phyloP scores from a whole-genome alignment of 2,329 filamentous ascomycete genomes.

The Podosphaera xanthii region DNA sequence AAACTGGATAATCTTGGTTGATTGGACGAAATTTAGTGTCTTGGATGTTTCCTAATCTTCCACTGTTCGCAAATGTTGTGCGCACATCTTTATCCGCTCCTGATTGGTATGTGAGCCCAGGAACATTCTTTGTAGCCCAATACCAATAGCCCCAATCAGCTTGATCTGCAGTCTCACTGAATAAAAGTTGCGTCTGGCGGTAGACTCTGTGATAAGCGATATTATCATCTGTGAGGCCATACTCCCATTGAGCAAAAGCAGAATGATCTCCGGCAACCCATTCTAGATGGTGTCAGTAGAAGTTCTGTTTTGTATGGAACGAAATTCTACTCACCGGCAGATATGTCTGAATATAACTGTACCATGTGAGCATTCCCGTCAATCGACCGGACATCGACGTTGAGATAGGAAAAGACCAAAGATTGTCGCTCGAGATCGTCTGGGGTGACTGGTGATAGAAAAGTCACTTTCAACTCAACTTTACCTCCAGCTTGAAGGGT shows the following conservation, averaged over 20 bases:
- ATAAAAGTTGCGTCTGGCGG: constrained; percentile 34
- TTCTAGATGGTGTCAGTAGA: constrained; percentile 25
- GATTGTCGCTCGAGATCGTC: constrained; percentile 44
- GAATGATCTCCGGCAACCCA: constrained; percentile 42
- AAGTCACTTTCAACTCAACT: constrained; percentile 43
- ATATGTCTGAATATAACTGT: constrained; percentile 50
- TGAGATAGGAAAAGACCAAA: constrained; percentile 45
- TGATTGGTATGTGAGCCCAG: constrained; percentile 41
- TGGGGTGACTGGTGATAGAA: constrained; percentile 47
- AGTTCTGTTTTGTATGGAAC: too few species aligned
- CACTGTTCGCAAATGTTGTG: constrained; percentile 37
- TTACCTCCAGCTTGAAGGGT: constrained; percentile 37
- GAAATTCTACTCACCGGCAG: constrained; percentile 29
- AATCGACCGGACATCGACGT: constrained; percentile 35
- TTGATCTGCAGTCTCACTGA: constrained; percentile 46
- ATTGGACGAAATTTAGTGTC: constrained; percentile 45
- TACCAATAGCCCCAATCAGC: constrained; percentile 66
- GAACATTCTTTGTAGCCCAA: constrained; percentile 40
- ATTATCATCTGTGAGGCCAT: constrained; percentile 22
- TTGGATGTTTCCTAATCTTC: constrained; percentile 36
- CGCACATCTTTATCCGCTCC: constrained; percentile 45
- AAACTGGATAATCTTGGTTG: constrained; percentile 53
- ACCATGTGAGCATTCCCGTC: constrained; percentile 41
- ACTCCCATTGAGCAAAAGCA: constrained; percentile 38
- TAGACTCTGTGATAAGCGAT: constrained; percentile 43